These are phyloP conservation scores for Drechslerella dactyloides DNA, from an alignment of 2,329 filamentous ascomycete species.

Conservation along the genomic window DNA sequence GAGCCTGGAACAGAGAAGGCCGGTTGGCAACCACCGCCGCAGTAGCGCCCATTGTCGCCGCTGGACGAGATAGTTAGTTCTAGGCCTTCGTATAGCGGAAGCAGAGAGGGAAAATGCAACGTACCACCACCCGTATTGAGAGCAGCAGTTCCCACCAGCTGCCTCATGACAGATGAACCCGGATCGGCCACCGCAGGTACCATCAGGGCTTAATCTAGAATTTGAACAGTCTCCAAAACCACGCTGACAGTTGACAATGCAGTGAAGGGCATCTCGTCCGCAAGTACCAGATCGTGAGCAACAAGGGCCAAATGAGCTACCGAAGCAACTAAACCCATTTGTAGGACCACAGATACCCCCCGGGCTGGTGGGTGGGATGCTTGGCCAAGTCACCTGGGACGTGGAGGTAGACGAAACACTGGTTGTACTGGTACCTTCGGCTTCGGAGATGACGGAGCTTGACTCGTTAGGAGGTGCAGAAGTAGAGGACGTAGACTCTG, in stretches of 20 bases:
- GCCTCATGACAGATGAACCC: slow-evolving; percentile 59
- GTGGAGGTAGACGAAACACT: slow-evolving; percentile 18
- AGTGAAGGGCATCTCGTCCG: slow-evolving; percentile 40
- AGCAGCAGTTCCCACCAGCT: slow-evolving; percentile 59
- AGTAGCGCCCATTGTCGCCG: slow-evolving; percentile 41
- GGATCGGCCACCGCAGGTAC: slow-evolving; percentile 57
- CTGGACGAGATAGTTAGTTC: slow-evolving; percentile 23
- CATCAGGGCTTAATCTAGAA: slow-evolving; percentile 56
- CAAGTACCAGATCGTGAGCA: slow-evolving; percentile 48
- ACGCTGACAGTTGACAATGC: slow-evolving; percentile 36
- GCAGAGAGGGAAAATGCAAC: slow-evolving; percentile 24
- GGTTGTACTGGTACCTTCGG: slow-evolving; percentile 18
- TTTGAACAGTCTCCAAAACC: slow-evolving; percentile 44
- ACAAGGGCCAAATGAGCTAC: slow-evolving; percentile 30
- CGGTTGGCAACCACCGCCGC: slow-evolving; percentile 50
- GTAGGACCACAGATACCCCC: slow-evolving; percentile 30
- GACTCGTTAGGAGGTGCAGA: background rate
- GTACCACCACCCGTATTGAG: slow-evolving; percentile 60
- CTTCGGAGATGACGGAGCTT: background rate
- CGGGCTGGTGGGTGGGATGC: slow-evolving; percentile 18
- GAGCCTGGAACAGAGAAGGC: slow-evolving; percentile 45
- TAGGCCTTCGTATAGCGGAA: background rate
- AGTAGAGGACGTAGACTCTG: background rate
- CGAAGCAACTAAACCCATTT: slow-evolving; percentile 40
- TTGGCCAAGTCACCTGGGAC: slow-evolving; percentile 16